phyloP scores from a whole-genome alignment of 768 basidiomycete species.

The Termitomyces titanicus region DNA sequence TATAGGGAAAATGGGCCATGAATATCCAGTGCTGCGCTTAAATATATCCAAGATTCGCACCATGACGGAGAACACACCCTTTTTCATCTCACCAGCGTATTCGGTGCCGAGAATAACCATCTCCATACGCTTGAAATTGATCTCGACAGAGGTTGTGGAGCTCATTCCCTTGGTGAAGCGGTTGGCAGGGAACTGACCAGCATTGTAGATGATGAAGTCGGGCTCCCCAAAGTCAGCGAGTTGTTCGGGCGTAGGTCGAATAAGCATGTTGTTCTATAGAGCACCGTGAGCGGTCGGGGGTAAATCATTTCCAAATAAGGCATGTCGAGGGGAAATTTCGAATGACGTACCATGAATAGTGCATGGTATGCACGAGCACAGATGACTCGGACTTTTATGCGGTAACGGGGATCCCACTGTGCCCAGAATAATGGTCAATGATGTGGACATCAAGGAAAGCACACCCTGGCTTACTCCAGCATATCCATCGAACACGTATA shows the following conservation, averaged over 20 bases:
- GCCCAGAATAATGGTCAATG: constrained; percentile 4
- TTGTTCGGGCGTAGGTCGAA: constrained; percentile 94
- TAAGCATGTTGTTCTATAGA: constrained; percentile 94
- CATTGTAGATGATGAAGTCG: constrained; percentile 99
- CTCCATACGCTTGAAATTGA: constrained; percentile 99
- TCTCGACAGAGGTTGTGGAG: constrained; percentile 96
- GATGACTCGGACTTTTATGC: constrained; percentile 99
- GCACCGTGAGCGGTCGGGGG: constrained; percentile 6
- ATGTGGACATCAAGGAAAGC: constrained; percentile 7
- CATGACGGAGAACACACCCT: constrained; percentile 99
- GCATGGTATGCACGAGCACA: constrained; percentile 98
- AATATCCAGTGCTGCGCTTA: constrained; percentile 9
- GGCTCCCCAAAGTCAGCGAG: constrained; percentile 94
- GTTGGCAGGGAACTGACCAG: constrained; percentile 99
- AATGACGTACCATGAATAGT: constrained; percentile 84
- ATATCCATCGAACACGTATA: constrained; percentile 96
- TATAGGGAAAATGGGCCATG: constrained; percentile 23
- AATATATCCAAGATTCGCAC: constrained; percentile 29
- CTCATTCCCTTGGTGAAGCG: constrained; percentile 99
- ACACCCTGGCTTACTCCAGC: constrained; percentile 60
- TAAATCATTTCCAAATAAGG: constrained; percentile 11
- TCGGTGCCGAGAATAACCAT: constrained; percentile 99
- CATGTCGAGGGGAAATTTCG: constrained; percentile 1
- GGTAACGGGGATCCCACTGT: constrained; percentile 97
- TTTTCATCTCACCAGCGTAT: constrained; percentile 99